Evolutionary conservation across 768 basidiomycete genomes (phyloP), one percentile per base, ranked within the genome.

Genomic region (Kwoniella sp.): DNA sequence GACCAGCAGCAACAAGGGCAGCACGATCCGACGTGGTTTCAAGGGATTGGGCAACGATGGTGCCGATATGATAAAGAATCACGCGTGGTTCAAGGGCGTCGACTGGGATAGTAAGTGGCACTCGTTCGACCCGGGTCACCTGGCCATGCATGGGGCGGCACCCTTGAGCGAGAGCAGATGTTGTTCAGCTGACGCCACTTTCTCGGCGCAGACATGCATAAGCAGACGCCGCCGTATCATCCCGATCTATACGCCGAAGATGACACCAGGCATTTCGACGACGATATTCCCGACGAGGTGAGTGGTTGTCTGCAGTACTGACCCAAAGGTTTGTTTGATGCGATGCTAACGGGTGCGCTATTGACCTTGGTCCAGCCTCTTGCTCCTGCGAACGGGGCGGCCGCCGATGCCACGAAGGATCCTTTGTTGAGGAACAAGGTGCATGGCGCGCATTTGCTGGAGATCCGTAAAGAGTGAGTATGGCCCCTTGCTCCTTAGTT

Each of bases 201-300:
- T 11, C 26, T 4, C 50, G 23, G 38, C 26, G 23, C 28, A 81
- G 78, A 89, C 73, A 89, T 97, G 38, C 92, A 93, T 80, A 85
- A 85, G 56, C 88, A 88, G 76, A 84, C 86, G 59, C 90, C 94
- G 12, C 94, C 94, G 17, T 98, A 94, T 84, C 87, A 86, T 65
- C 96, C 95, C 30, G 88, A 93, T 68, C 86, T 99, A 64, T 83
- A 78, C 30, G 84, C 87, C 69, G 89, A 90, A 28, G 91, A 89
- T 73, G 93, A 98, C 80, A 97, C 95, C 17, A 85, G 87, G 66
- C 94, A 99, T 81, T 97, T 99, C 70, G 94, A 98, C 81, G 87
- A 89, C 58, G 92, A 95, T 80, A 97, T 96, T 74, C 91, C 91
- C 23, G 83, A 90, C 38, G 91, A 94, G 87, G 93, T 92, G 82